These are phyloP conservation scores for Candida andamanensis DNA, from an alignment of 805 yeast genomes.

Conservation along the genomic window DNA sequence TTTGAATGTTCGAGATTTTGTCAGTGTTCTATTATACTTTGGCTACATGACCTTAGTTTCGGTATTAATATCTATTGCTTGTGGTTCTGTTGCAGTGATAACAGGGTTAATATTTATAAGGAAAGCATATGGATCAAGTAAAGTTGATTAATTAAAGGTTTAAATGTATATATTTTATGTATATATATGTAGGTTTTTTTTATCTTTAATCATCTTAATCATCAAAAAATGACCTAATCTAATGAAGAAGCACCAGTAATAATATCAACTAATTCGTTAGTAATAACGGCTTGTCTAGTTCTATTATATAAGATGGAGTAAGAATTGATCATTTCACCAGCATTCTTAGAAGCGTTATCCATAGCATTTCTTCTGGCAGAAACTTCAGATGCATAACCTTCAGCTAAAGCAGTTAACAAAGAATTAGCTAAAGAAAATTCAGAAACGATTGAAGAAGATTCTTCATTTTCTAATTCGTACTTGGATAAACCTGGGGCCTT, in stretches of 20 bases:
- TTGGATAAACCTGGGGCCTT: conserved; percentile 80
- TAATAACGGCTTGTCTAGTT: conserved; percentile 98
- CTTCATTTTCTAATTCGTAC: conserved; percentile 69
- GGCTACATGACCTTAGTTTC: conserved; percentile 66
- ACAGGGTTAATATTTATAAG: conserved; percentile 64
- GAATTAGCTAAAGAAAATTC: conserved; percentile 90
- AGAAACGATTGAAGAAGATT: conserved; percentile 65
- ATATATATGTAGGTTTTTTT: conserved; percentile 1
- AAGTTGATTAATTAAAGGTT: conserved; percentile 39
- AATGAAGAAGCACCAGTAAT: conserved; percentile 99
- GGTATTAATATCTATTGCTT: conserved; percentile 56
- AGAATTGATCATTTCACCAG: conserved; percentile 96
- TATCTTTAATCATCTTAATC: conserved; percentile 1
- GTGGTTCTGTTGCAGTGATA: conserved; percentile 71
- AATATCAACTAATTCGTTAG: conserved; percentile 98
- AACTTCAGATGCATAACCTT: conserved; percentile 97
- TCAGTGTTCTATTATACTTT: conserved; percentile 63
- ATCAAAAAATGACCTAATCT: conserved; percentile 47
- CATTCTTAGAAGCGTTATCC: conserved; percentile 99
- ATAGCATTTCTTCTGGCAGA: conserved; percentile 99
- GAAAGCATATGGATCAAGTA: conserved; percentile 54
- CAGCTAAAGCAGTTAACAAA: conserved; percentile 87
- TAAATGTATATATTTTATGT: conserved; percentile 1
- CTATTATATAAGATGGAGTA: conserved; percentile 98
- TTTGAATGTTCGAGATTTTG: conserved; percentile 60